These are phyloP conservation scores for Herpetospermum pedunculosum DNA, from an alignment of 306 rosid genomes.

Conservation along the genomic window DNA sequence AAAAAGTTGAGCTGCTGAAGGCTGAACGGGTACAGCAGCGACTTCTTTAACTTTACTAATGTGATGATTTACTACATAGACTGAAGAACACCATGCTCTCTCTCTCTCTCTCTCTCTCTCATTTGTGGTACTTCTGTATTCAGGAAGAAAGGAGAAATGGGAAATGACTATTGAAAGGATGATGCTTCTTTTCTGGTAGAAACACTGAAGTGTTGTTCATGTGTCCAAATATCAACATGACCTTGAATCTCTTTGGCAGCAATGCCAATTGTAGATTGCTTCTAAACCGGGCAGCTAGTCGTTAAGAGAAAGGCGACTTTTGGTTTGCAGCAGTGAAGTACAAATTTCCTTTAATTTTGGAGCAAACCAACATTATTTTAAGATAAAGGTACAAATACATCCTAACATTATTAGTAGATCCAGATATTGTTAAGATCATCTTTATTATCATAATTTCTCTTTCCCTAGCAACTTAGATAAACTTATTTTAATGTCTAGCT, in stretches of 20 bases:
- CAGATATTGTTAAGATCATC: background rate
- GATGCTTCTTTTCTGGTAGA: background rate
- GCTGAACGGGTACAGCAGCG: constrained; percentile 41
- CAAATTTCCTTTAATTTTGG: background rate
- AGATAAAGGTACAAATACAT: background rate
- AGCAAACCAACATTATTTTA: background rate
- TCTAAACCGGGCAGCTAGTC: background rate
- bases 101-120: background rate
- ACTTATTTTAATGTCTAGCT: background rate
- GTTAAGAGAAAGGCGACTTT: background rate
- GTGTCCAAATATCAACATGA: background rate
- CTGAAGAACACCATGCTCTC: background rate
- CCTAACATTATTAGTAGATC: background rate
- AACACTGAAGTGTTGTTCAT: background rate
- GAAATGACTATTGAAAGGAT: constrained; percentile 23
- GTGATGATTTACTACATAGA: background rate
- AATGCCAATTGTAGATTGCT: background rate
- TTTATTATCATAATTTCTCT: background rate
- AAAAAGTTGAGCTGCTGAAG: constrained; percentile 56
- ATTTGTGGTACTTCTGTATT: constrained; percentile 11
- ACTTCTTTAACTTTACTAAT: constrained; percentile 4
- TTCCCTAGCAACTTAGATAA: background rate
- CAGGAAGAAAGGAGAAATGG: constrained; percentile 56
- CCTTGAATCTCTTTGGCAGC: background rate
- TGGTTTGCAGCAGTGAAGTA: background rate